phyloP scores from a whole-genome alignment of 441 rosid species.

The Sinapis alba region DNA sequence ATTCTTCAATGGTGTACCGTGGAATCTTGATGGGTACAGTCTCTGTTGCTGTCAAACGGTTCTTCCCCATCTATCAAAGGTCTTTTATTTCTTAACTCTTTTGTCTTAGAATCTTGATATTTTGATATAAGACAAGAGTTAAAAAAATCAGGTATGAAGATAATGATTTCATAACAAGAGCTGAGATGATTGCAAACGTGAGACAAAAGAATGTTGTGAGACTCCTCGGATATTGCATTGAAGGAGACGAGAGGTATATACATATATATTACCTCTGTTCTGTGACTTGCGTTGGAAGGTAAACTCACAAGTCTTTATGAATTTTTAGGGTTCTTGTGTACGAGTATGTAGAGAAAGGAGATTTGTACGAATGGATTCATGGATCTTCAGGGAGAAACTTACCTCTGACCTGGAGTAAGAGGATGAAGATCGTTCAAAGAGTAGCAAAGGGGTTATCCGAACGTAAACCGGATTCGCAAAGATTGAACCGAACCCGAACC shows the following conservation, averaged over 20 bases:
- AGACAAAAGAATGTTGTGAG: constrained; percentile 61
- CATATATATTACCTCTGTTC: not conserved
- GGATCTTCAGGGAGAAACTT: constrained; percentile 44
- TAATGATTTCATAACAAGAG: constrained; percentile 50
- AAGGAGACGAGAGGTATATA: constrained; percentile 50
- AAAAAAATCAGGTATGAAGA: constrained; percentile 40
- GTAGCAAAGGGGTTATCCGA: constrained; percentile 77
- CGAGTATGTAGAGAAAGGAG: constrained; percentile 68
- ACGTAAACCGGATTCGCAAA: no score
- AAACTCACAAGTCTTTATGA: constrained; percentile 5
- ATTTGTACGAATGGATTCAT: constrained; percentile 78
- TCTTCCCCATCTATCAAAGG: constrained; percentile 45
- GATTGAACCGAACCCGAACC: no score
- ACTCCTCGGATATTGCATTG: constrained; percentile 58
- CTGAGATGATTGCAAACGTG: constrained; percentile 51
- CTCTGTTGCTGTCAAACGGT: constrained; percentile 57
- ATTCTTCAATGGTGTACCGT: constrained; percentile 48
- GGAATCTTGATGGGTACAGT: constrained; percentile 53
- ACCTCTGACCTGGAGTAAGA: constrained; percentile 57
- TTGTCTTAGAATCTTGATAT: not conserved
- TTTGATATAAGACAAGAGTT: not conserved
- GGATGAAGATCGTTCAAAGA: constrained; percentile 69
- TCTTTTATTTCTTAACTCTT: constrained; percentile 3
- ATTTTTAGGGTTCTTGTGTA: constrained; percentile 61
- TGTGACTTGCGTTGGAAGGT: not conserved